Percentiles rank a stretch among this genome's conserved stretches.
These are phyloP conservation scores for Tephrocybe sp. DNA, from an alignment of 768 basidiomycete species.

Conservation along the genomic window DNA sequence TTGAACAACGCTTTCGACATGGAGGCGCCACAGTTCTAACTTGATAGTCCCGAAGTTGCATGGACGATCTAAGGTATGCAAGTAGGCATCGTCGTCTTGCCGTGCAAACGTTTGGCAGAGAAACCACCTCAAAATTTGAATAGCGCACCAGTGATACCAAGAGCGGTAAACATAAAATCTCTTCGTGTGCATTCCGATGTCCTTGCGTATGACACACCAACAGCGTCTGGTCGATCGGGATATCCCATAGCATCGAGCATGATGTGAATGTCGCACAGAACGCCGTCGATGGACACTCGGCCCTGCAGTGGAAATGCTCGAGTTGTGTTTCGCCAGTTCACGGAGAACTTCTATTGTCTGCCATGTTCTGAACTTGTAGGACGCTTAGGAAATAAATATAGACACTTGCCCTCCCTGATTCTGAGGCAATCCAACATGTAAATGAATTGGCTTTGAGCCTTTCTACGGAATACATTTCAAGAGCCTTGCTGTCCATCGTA, in stretches of 20 bases:
- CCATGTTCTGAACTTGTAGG: background rate
- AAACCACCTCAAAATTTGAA: no score
- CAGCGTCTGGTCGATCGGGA: constrained; percentile 22
- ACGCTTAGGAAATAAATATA: background rate
- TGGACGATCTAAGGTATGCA: constrained; percentile 15
- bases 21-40: constrained; percentile 29
- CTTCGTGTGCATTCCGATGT: constrained; percentile 7
- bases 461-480: constrained; percentile 2
- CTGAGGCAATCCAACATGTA: constrained; percentile 24
- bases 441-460: constrained; percentile 5
- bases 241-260: constrained; percentile 22
- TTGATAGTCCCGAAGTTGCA: constrained; percentile 27
- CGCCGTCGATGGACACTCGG: constrained; percentile 22
- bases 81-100: constrained; percentile 13
- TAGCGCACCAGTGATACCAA: constrained; percentile 8
- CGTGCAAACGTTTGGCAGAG: no score
- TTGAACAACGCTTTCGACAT: constrained; percentile 20
- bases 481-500: constrained; percentile 3
- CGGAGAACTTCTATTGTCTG: constrained; percentile 22
- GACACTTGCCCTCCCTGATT: constrained; percentile 18
- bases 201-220: constrained; percentile 16
- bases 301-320: constrained; percentile 21
- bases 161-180: constrained; percentile 12
- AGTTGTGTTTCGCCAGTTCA: constrained; percentile 25
- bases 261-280: constrained; percentile 25